These are phyloP conservation scores for Pyricularia grisea DNA, from an alignment of 2,329 filamentous ascomycete genomes.

Conservation along the genomic window DNA sequence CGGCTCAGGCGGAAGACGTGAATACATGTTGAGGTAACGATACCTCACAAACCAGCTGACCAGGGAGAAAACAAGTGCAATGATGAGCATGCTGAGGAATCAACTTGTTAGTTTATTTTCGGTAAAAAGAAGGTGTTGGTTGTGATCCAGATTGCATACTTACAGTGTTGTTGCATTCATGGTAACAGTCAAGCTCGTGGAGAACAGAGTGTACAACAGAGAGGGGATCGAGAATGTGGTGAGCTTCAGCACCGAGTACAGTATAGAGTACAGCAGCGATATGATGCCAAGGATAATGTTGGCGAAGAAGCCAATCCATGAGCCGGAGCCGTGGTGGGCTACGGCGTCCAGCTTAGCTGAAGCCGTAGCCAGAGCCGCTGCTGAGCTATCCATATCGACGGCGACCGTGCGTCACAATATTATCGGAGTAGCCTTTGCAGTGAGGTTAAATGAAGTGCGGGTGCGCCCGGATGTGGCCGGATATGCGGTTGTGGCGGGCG, in stretches of 20 bases:
- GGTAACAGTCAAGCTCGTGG: conserved; percentile 88
- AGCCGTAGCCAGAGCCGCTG: conserved; percentile 24
- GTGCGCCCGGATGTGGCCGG: not conserved
- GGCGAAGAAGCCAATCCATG: conserved; percentile 50
- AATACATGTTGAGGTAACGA: conserved; percentile 94
- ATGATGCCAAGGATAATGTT: conserved; percentile 44
- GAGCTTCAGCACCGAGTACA: conserved; percentile 78
- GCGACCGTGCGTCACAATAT: not conserved
- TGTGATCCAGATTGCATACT: conserved; percentile 17
- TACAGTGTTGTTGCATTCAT: conserved; percentile 98
- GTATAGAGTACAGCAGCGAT: conserved; percentile 44
- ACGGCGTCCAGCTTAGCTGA: conserved; percentile 27
- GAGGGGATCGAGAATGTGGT: conserved; percentile 83
- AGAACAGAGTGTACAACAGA: conserved; percentile 81
- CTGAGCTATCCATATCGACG: conserved; percentile 18
- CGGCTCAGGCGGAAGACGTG: conserved; percentile 83
- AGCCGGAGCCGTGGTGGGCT: conserved; percentile 28
- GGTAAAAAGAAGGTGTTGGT: not conserved
- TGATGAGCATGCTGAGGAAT: conserved; percentile 57
- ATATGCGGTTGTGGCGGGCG: not conserved
- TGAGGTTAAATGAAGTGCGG: not conserved
- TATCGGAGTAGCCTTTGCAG: conserved; percentile 4
- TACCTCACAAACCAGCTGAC: conserved; percentile 92
- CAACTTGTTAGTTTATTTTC: conserved; percentile 6
- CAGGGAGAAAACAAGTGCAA: conserved; percentile 69